These are phyloP conservation scores for Isabelozyma rhagii DNA, from an alignment of 805 yeast species.

Conservation along the genomic window DNA sequence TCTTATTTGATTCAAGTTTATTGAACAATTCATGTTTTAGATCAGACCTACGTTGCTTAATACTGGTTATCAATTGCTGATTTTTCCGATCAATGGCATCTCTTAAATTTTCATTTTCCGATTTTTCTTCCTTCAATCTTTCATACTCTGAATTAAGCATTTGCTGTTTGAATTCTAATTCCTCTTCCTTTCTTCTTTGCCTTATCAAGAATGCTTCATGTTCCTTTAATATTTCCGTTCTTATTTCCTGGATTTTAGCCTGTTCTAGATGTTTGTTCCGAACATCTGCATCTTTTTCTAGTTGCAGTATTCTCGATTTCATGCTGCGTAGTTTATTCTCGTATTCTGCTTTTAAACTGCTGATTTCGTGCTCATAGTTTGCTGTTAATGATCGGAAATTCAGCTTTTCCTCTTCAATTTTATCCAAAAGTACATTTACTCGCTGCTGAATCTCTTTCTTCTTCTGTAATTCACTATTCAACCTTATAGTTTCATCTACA, in stretches of 20 bases:
- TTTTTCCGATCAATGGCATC: constrained; percentile 6
- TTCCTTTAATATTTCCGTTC: constrained; percentile 1
- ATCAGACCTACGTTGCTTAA: background rate
- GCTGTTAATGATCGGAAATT: constrained; percentile 1
- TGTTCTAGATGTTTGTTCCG: constrained; percentile 2
- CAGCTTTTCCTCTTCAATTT: constrained; percentile 3
- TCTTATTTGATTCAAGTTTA: background rate
- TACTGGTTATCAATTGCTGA: constrained; percentile 1
- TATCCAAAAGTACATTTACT: background rate
- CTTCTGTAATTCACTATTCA: constrained; percentile 1
- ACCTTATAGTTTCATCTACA: constrained; percentile 10
- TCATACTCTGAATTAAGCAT: background rate
- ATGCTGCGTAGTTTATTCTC: background rate
- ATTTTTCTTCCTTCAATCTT: constrained; percentile 1
- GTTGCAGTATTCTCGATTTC: background rate
- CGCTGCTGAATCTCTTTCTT: background rate
- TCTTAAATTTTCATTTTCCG: background rate
- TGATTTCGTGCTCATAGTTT: constrained; percentile 1
- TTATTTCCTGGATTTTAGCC: constrained; percentile 4
- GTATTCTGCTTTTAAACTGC: constrained; percentile 1
- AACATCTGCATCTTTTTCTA: constrained; percentile 1
- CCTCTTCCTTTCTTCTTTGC: constrained; percentile 7
- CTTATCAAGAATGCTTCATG: constrained; percentile 3
- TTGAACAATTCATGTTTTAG: background rate
- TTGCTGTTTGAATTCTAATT: constrained; percentile 2